A percentile compares a stretch with the other conserved stretches of the same genome.
Evolutionary conservation across 768 basidiomycete species (phyloP).

Genomic region (Boletus eberwhitei): DNA sequence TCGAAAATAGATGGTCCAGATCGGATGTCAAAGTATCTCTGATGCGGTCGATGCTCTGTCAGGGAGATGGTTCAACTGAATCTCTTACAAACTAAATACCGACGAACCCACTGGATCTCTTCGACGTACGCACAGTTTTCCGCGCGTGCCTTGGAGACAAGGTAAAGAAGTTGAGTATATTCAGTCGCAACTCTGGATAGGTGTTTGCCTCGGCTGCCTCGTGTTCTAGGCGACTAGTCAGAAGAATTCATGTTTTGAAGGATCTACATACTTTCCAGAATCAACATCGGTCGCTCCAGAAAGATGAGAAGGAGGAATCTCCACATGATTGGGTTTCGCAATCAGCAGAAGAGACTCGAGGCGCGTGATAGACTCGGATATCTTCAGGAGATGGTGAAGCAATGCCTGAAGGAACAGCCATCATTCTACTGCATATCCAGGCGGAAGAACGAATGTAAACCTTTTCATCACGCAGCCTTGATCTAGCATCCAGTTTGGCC

Average conservation of each 20-base stretch:
- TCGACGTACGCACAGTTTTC: slow-evolving; percentile 80
- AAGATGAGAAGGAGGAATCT: slow-evolving; percentile 31
- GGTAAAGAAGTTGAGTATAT: slow-evolving; percentile 90
- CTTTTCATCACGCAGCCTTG: slow-evolving; percentile 83
- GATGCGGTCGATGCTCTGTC: slow-evolving; percentile 79
- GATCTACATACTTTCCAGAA: slow-evolving; percentile 34
- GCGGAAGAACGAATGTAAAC: slow-evolving; percentile 27
- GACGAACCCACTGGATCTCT: slow-evolving; percentile 80
- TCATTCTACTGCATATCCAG: neutral
- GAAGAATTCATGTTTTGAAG: neutral
- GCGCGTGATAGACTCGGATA: slow-evolving; percentile 87
- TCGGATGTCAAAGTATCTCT: slow-evolving; percentile 82
- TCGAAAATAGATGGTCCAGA: slow-evolving; percentile 76
- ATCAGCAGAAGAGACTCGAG: slow-evolving; percentile 81
- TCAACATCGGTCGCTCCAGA: slow-evolving; percentile 26
- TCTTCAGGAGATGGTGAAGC: slow-evolving; percentile 82
- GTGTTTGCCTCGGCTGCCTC: slow-evolving; percentile 71
- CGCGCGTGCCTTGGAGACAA: slow-evolving; percentile 72
- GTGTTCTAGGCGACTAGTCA: slow-evolving; percentile 40
- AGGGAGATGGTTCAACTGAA: slow-evolving; percentile 7
- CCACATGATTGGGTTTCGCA: slow-evolving; percentile 43
- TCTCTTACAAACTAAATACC: slow-evolving; percentile 13
- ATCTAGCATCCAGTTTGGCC: slow-evolving; percentile 70
- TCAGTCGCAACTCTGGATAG: slow-evolving; percentile 83
- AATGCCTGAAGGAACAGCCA: slow-evolving; percentile 51